A percentile compares a stretch with the other conserved stretches of the same genome.
Conservation (phyloP, 2,329 filamentous ascomycete species). For the Metarhizium guizhouense region DNA sequence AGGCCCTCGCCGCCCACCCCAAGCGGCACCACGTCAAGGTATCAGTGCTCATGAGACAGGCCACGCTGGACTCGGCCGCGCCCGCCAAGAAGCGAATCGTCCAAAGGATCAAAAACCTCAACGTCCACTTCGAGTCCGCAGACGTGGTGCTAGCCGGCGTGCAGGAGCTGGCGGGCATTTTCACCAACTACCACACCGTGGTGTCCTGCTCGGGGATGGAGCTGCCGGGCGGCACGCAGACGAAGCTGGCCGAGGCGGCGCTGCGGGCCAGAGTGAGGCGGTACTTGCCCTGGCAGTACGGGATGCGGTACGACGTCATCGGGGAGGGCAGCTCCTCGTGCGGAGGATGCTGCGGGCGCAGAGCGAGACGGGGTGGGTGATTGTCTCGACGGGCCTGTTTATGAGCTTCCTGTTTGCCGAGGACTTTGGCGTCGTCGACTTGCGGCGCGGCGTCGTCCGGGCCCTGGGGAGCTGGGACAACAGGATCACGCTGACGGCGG, state of each 20-base stretch:
- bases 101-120: slow-evolving; percentile 24
- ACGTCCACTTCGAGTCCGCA: slow-evolving; percentile 31
- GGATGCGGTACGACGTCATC: slow-evolving; percentile 60
- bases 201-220: no score
- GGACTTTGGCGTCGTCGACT: slow-evolving; percentile 54
- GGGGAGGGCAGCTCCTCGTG: slow-evolving; percentile 48
- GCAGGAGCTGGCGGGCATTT: no score
- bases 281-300: slow-evolving; percentile 67
- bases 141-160: no score
- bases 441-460: slow-evolving; percentile 30
- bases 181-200: no score
- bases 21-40: slow-evolving; percentile 28
- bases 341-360: slow-evolving; percentile 41
- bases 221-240: no score
- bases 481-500: slow-evolving; percentile 51
- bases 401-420: slow-evolving; percentile 51
- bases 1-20: slow-evolving; percentile 39
- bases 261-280: slow-evolving; percentile 38
- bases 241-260: slow-evolving; percentile 47
- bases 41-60: slow-evolving; percentile 44
- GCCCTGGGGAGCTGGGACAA: slow-evolving; percentile 55
- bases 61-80: slow-evolving; percentile 10
- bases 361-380: slow-evolving; percentile 44
- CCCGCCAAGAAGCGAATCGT: slow-evolving; percentile 26
- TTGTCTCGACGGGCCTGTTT: slow-evolving; percentile 63